Percentiles rank a stretch among this genome's conserved stretches.
Conservation (phyloP, 768 basidiomycete species). For the Naematelia aurantialba region DNA sequence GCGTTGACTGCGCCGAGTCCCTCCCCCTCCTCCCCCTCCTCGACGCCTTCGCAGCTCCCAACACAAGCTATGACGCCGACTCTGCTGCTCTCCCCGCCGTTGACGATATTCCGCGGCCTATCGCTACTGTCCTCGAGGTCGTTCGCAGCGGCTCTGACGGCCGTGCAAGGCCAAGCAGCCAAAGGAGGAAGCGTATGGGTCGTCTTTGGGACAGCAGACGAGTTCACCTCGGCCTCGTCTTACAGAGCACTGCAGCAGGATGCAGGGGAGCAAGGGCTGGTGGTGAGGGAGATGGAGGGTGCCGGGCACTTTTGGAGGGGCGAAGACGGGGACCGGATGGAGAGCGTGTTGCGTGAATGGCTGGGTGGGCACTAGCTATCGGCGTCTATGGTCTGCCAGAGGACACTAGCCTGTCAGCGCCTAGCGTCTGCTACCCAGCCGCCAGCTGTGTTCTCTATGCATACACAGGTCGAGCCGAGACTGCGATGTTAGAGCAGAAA, state of each 20-base stretch:
- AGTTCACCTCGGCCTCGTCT: conserved; percentile 23
- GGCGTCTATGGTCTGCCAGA: no score
- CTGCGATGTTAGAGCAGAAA: no score
- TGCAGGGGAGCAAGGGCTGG: background rate
- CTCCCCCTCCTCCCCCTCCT: conserved; percentile 14
- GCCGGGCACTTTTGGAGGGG: conserved; percentile 55
- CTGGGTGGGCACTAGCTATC: background rate
- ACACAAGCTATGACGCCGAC: background rate
- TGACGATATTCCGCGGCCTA: conserved; percentile 17
- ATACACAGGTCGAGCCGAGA: no score
- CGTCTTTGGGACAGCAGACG: conserved; percentile 29
- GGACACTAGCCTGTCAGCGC: no score
- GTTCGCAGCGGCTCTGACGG: conserved; percentile 13
- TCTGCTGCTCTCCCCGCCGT: conserved; percentile 27
- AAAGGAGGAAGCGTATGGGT: conserved; percentile 8
- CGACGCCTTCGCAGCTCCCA: background rate
- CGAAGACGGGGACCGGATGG: conserved; percentile 16
- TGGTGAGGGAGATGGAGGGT: conserved; percentile 50
- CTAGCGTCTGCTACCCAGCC: no score
- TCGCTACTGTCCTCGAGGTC: conserved; percentile 18
- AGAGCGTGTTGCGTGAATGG: conserved; percentile 16
- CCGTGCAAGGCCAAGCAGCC: background rate
- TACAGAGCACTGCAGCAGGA: conserved; percentile 10
- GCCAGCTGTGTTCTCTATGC: no score
- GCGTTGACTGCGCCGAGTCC: conserved; percentile 23